Conservation (phyloP, 2,329 filamentous ascomycete species). For the Sphaceloma murrayae region DNA sequence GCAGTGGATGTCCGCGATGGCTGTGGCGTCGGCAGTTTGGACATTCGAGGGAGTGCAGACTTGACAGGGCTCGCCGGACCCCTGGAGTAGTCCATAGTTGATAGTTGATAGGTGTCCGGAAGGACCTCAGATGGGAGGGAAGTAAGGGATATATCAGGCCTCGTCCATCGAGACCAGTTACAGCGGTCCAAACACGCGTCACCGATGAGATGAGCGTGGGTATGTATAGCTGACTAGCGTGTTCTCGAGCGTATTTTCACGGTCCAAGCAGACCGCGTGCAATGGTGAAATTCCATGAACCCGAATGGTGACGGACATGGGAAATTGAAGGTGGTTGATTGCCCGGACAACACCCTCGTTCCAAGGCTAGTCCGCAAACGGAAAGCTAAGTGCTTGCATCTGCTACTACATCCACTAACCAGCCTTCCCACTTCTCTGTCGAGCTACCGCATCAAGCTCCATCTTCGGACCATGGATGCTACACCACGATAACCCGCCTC, state of each 20-base stretch:
- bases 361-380: conserved; percentile 9
- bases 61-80: conserved; percentile 23
- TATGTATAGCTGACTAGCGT: conserved; percentile 4
- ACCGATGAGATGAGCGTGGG: conserved; percentile 12
- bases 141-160: conserved; percentile 2
- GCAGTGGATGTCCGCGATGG: conserved; percentile 28
- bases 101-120: conserved; percentile 5
- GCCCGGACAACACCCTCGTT: conserved; percentile 10
- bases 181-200: conserved; percentile 15
- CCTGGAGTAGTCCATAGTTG: conserved; percentile 28
- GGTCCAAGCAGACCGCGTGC: background rate
- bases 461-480: conserved; percentile 1
- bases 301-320: background rate
- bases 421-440: conserved; percentile 6
- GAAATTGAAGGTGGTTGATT: conserved; percentile 12
- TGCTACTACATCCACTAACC: background rate
- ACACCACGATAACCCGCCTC: background rate
- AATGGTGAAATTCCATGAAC: background rate
- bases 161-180: background rate
- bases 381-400: conserved; percentile 15
- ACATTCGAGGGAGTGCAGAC: conserved; percentile 40
- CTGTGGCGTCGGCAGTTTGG: conserved; percentile 43
- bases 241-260: conserved; percentile 5
- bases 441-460: background rate
- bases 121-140: conserved; percentile 1